Evolutionary conservation across 2,329 filamentous ascomycete genomes (phyloP).

Genomic region (Fonsecaea pedrosoi): DNA sequence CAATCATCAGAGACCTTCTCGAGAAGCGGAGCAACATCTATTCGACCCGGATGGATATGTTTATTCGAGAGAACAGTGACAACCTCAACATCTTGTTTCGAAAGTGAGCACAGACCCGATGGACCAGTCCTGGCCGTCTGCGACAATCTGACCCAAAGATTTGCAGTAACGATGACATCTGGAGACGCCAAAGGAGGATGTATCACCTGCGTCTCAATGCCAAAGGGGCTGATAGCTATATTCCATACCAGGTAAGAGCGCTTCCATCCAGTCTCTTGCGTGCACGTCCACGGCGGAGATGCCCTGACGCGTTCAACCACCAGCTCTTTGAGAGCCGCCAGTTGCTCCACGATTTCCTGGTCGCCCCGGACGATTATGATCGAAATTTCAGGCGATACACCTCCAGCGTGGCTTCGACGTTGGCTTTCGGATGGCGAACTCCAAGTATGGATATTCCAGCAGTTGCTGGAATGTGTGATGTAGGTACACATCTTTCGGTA

Average conservation of each 20-base stretch:
- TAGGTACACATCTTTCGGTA: background rate
- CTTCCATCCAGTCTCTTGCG: background rate
- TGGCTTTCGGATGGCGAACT: background rate
- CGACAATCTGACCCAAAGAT: no score
- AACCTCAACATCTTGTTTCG: slow-evolving; percentile 8
- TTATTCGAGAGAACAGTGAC: slow-evolving; percentile 3
- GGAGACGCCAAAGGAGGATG: background rate
- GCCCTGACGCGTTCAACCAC: no score
- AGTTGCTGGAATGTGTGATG: background rate
- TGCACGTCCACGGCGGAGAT: no score
- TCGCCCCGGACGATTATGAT: background rate
- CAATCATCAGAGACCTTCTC: slow-evolving; percentile 10
- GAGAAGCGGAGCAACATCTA: slow-evolving; percentile 11
- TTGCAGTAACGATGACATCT: background rate
- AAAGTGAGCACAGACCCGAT: background rate
- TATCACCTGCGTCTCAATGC: background rate
- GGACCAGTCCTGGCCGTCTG: no score
- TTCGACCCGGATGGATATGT: slow-evolving; percentile 7
- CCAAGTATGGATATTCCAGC: background rate
- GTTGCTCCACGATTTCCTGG: background rate
- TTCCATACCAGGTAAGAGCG: background rate
- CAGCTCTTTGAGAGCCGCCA: background rate
- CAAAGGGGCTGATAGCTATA: background rate
- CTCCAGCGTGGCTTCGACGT: background rate
- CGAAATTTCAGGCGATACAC: background rate